Conservation (phyloP, 2,329 filamentous ascomycete genomes). For the Alternaria sp. region DNA sequence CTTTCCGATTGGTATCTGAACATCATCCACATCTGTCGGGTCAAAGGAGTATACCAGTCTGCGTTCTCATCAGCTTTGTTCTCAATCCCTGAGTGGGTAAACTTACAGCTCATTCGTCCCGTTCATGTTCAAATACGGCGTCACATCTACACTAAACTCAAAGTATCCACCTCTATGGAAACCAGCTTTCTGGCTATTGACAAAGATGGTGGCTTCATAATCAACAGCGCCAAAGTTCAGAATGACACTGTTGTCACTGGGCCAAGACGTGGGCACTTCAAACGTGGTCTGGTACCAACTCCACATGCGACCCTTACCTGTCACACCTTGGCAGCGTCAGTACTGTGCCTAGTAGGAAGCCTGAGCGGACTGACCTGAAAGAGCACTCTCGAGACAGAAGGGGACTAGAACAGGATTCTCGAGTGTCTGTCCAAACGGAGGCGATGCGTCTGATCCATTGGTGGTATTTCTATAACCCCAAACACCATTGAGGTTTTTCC, state of each 20-base stretch:
- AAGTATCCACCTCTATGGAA: slow-evolving; percentile 70
- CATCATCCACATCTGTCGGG: slow-evolving; percentile 66
- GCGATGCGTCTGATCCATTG: slow-evolving; percentile 51
- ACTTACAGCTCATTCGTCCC: slow-evolving; percentile 64
- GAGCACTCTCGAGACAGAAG: slow-evolving; percentile 63
- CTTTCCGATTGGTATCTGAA: slow-evolving; percentile 72
- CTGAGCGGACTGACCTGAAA: slow-evolving; percentile 54
- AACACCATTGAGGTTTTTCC: slow-evolving; percentile 67
- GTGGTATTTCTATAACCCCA: slow-evolving; percentile 63
- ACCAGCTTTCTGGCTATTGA: slow-evolving; percentile 64
- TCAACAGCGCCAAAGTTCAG: slow-evolving; percentile 69
- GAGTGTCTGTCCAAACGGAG: slow-evolving; percentile 57
- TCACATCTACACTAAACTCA: slow-evolving; percentile 68
- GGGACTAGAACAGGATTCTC: slow-evolving; percentile 60
- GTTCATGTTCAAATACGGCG: slow-evolving; percentile 53
- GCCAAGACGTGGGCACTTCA: slow-evolving; percentile 60
- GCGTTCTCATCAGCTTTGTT: background rate
- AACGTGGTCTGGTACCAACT: slow-evolving; percentile 64
- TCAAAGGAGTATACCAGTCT: slow-evolving; percentile 73
- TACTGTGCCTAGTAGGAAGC: slow-evolving; percentile 47
- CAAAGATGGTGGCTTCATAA: slow-evolving; percentile 66
- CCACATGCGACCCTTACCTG: slow-evolving; percentile 49
- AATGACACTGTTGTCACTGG: slow-evolving; percentile 53
- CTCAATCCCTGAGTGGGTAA: background rate
- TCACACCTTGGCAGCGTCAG: slow-evolving; percentile 52